phyloP scores from a whole-genome alignment of 768 basidiomycete species.

The Lyophyllum shimeji region DNA sequence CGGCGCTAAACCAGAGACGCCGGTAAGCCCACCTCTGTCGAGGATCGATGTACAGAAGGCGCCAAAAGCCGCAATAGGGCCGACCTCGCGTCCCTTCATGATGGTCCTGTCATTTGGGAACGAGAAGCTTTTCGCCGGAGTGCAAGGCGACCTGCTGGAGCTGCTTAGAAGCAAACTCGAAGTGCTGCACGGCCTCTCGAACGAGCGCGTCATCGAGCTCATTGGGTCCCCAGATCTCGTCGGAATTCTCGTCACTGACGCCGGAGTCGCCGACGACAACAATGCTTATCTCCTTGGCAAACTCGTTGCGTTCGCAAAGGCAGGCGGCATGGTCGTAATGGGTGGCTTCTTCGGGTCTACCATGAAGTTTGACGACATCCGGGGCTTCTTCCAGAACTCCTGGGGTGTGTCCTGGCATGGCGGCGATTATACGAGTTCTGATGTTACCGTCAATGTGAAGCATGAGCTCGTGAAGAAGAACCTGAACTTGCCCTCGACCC shows the following conservation, averaged over 20 bases:
- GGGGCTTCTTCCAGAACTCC: conserved; percentile 18
- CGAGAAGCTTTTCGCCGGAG: conserved; percentile 13
- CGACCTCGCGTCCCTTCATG: conserved; percentile 15
- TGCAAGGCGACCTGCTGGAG: conserved; percentile 16
- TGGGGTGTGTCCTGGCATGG: conserved; percentile 21
- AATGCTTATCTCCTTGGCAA: conserved; percentile 21
- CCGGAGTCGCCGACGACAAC: conserved; percentile 17
- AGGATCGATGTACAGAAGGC: neutral
- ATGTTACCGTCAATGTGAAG: conserved; percentile 16
- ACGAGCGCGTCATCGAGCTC: conserved; percentile 20
- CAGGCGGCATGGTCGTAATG: conserved; percentile 28
- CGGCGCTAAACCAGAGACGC: neutral
- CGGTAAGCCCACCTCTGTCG: neutral
- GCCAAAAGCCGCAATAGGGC: conserved; percentile 1
- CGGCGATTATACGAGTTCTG: conserved; percentile 14
- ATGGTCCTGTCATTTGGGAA: conserved; percentile 19
- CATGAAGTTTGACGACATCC: conserved; percentile 14
- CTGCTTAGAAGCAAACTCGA: conserved; percentile 16
- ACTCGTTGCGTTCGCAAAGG: conserved; percentile 25
- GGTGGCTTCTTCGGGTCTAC: conserved; percentile 25
- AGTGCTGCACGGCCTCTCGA: conserved; percentile 22
- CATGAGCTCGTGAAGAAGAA: conserved; percentile 16
- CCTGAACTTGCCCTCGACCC: conserved; percentile 17
- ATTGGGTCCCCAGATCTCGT: conserved; percentile 24
- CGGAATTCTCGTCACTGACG: conserved; percentile 30